Base-by-base conservation (phyloP, 805 yeast genomes). In the Brettanomyces anomalus region DNA sequence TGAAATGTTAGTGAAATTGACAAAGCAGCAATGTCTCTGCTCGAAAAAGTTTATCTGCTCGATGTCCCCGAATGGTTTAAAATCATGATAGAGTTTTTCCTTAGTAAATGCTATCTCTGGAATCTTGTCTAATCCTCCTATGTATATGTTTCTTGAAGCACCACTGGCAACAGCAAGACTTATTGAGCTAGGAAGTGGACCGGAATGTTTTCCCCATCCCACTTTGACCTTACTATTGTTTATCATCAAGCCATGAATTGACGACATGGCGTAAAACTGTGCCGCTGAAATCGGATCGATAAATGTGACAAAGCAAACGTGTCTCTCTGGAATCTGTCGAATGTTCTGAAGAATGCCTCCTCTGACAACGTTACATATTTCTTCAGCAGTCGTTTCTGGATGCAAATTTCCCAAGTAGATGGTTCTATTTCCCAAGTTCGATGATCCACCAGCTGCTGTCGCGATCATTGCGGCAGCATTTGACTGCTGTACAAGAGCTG, bases 401-500 rank as follows among this genome's bases (percentile, higher is more conserved):
- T 90, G 96, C 49, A 93, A 71, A 56, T 83, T 85, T 21, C 97
- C 97, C 49, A 90, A 68, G 58, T 88, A 90, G 33, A 90, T 89
- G 0, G 97, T 89, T 61, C 98, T 72, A 60, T 90, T 90, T 37
- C 97, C 97, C 50, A 88, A 70, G 58, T 90, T 90, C 45, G 79
- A 79, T 20, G 90, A 85, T 19, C 97, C 97, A 13, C 96, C 97
- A 2, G 96, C 94, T 42, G 89, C 78, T 0, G 95, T 83, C 1
- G 96, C 96, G 54, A 90, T 89, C 32, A 94, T 90, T n/a, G 96
- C 96, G 5, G 97, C 96, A 1, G 97, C 96, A 33, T 95, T 94
- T 14, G 95, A 80, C 65, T 93, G 97, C 62, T 87, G 95, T 33
- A 90, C 85, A 43, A 89, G 70, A 6, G 90, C 85, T 35, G 79